Conservation (phyloP, 345 rosid genomes). For the Erucastrum elatum region DNA sequence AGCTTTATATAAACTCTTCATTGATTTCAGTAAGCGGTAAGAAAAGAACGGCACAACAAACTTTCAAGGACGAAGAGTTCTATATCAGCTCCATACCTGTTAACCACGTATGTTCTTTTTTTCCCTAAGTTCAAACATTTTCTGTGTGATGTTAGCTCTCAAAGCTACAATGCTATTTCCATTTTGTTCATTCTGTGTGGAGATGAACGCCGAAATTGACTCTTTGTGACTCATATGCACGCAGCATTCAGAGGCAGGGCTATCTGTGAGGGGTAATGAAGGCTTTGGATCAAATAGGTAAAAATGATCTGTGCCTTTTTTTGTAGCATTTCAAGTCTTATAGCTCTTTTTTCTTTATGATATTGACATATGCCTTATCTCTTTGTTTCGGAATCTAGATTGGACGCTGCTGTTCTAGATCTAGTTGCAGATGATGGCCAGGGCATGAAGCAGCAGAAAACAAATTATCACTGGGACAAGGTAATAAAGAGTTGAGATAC, state of each 20-base stretch:
- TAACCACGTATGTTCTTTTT: conserved; percentile 60
- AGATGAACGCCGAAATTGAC: conserved; percentile 24
- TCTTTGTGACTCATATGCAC: conserved; percentile 24
- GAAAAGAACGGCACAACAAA: conserved; percentile 71
- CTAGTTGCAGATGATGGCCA: conserved; percentile 87
- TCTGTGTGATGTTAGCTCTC: not conserved
- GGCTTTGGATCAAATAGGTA: conserved; percentile 90
- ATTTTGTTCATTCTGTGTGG: conserved; percentile 15
- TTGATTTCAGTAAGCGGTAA: conserved; percentile 47
- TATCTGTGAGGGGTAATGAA: conserved; percentile 68
- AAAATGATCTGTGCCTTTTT: not conserved
- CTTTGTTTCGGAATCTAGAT: conserved; percentile 43
- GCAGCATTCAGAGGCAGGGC: conserved; percentile 88
- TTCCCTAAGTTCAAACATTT: not conserved
- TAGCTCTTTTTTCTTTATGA: not conserved
- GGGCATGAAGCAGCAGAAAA: conserved; percentile 79
- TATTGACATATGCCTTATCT: not conserved
- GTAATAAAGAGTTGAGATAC: conserved; percentile 45
- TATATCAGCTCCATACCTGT: conserved; percentile 83
- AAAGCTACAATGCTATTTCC: conserved; percentile 14
- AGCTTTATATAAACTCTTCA: conserved; percentile 15
- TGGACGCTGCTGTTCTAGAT: conserved; percentile 89
- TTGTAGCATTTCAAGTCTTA: conserved; percentile 11
- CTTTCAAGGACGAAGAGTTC: conserved; percentile 83
- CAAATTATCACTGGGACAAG: conserved; percentile 92